Base-by-base conservation (phyloP, 108 stramenopile genomes). In the Cylindrotheca closterium region DNA sequence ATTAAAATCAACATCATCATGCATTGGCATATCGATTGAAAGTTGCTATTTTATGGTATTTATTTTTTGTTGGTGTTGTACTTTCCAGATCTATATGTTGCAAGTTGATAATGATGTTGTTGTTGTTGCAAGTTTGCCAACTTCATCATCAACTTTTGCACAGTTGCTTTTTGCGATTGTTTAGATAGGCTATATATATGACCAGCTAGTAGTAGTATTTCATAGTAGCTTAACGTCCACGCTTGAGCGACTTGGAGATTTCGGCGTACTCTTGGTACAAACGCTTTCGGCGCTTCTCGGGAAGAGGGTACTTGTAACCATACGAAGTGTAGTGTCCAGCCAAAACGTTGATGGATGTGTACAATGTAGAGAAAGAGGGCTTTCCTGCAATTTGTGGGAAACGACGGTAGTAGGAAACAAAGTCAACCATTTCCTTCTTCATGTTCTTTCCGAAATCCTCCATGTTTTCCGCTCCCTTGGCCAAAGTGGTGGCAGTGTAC, bases 371-470 rank as follows among this genome's bases (percentile, higher is more conserved):
- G 79, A 95, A 98, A 31, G 86, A 88, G 17, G 93, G 94, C 81
- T 96, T 98, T 55, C 97, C 97, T 30, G 90, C 83, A 45, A 98
- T 91, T 72, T 93, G 86, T 46, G 89, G 79, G 75, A 93, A 93
- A 49, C 93, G 75, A 57, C 92, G 83, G 86, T 94, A 94, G 64
- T 91, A 91, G 60, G 88, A 82, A 7, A 88, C 97, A 75, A 98
- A 98, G 78, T 98, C 97, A 50, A 92, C 80, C 97, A 98, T 98
- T 84, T 97, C 95, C 84, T 96, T 95, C 79, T 95, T 96, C 77
- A 90, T 80, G 76, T 95, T 94, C 71, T 87, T 89, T 42, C 94
- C 96, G 64, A 79, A 94, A 53, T 93, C 91, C 60, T 96, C 93
- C 88, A 94, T 93, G 61, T 88, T 78, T 21, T 79, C 79, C 30